Evolutionary conservation across 768 basidiomycete species (phyloP).

Genomic region (Boletus insuetus): DNA sequence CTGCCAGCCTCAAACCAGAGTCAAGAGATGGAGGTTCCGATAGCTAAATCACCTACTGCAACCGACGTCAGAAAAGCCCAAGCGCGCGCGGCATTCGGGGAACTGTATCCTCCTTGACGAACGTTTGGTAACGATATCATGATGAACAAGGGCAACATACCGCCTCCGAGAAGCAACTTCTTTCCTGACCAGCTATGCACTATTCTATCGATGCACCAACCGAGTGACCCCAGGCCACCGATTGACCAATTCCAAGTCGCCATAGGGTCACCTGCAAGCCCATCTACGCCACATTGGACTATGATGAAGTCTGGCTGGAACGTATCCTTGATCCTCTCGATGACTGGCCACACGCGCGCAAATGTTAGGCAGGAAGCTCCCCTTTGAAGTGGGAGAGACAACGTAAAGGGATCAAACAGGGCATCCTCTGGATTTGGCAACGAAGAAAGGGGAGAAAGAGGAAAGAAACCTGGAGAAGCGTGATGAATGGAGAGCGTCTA

Average conservation of each 20-base stretch:
- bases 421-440: constrained; percentile 41
- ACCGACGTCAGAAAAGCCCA: constrained; percentile 83
- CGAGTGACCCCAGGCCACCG: constrained; percentile 56
- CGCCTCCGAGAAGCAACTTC: constrained; percentile 75
- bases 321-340: constrained; percentile 57
- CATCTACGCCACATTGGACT: constrained; percentile 86
- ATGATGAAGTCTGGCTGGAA: constrained; percentile 79
- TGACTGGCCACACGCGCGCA: constrained; percentile 55
- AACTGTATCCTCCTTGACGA: constrained; percentile 73
- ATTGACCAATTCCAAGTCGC: constrained; percentile 71
- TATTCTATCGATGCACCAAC: constrained; percentile 60
- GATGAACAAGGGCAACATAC: constrained; percentile 32
- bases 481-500: constrained; percentile 87
- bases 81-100: constrained; percentile 79
- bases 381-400: constrained; percentile 76
- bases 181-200: constrained; percentile 55
- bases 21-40: background rate
- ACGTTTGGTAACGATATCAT: constrained; percentile 2
- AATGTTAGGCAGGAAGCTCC: constrained; percentile 71
- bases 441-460: constrained; percentile 49
- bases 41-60: constrained; percentile 46
- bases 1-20: constrained; percentile 44
- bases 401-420: constrained; percentile 55
- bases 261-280: constrained; percentile 81
- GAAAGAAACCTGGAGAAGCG: constrained; percentile 80